Conservation (phyloP, 129 eudicot genomes). For the Chrysanthemum lavandulifolium region DNA sequence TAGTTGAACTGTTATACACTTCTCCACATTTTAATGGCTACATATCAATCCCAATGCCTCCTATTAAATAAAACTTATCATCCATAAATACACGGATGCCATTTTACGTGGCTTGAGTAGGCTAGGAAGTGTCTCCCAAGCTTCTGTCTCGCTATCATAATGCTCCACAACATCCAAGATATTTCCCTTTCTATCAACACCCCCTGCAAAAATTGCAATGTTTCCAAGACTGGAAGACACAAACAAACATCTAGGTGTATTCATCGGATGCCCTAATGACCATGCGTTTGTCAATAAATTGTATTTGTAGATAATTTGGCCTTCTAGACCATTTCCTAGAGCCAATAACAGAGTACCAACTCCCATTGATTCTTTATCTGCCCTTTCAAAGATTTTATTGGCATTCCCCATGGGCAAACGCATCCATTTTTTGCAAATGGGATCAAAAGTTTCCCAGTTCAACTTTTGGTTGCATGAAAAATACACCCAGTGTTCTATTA, state of each 20-base stretch:
- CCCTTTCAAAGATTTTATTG: slow-evolving; percentile 52
- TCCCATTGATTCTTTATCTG: slow-evolving; percentile 80
- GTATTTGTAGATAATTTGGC: slow-evolving; percentile 62
- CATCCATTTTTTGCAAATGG: slow-evolving; percentile 48
- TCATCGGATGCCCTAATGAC: slow-evolving; percentile 64
- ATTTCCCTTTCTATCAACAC: slow-evolving; percentile 61
- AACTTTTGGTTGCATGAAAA: too few species aligned
- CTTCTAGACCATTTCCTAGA: slow-evolving; percentile 46
- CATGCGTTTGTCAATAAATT: slow-evolving; percentile 68
- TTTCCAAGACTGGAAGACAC: slow-evolving; percentile 82
- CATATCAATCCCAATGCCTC: slow-evolving; percentile 58
- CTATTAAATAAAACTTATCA: slow-evolving; percentile 70
- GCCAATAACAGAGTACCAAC: slow-evolving; percentile 83
- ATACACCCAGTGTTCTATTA: too few species aligned
- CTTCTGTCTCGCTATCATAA: slow-evolving; percentile 58
- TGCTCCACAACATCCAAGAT: slow-evolving; percentile 50
- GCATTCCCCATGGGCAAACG: slow-evolving; percentile 56
- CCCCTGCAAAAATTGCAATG: slow-evolving; percentile 77
- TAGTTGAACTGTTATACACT: not conserved
- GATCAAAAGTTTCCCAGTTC: too few species aligned
- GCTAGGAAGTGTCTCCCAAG: slow-evolving; percentile 58
- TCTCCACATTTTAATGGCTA: slow-evolving; percentile 20
- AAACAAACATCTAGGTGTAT: slow-evolving; percentile 63
- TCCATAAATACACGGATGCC: slow-evolving; percentile 85
- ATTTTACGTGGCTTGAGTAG: slow-evolving; percentile 66